Base-by-base conservation (phyloP, 2,329 filamentous ascomycete genomes). In the Epichloe baconii region DNA sequence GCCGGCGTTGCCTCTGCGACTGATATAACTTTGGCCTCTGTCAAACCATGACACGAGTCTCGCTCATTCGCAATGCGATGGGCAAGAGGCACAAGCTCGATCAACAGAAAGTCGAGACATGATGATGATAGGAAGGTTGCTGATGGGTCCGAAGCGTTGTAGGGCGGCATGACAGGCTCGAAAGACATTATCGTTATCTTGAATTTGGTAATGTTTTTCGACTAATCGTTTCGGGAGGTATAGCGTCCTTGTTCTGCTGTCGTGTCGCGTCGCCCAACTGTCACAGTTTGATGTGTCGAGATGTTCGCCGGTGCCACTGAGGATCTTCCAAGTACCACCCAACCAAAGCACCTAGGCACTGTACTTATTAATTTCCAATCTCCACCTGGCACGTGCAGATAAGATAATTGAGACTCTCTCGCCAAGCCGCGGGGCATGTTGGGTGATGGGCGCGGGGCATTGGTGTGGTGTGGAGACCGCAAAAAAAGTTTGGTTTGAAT, bases 61-160 rank as follows among this genome's bases (percentile, higher is more conserved):
- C 88, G 75, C 62, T 93, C 84, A 62, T 83, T 79, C 21, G 88
- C 83, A 55, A 97, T 77, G 57, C 93, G 83, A 68, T 94, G 88
- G 5, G 91, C 87, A 74, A 97, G 85, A 40, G 93, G 93, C 15
- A 98, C 93, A 51, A 98, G 80, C 72, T 98, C 93, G 65, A 97
- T 97, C 60, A 98, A 80, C 52, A 98, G 80, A 60, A 98, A 85
- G 69, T 98, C 93, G 61, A 98, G 82, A 66, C 86, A 89, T 46
- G 91, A 93, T 52, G 85, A 81, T 71, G 80, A 85, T 60, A 96
- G 76, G 70, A 90, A 86, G 54, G 82, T 80, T 53, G 86, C 85
- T 53, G 76, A 76, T 38, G 87, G 85, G 68, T 95, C 88, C 57
- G 77, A 78, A 59, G 82, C 74, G 67, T 83, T 85, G 72, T 80